Evolutionary conservation across 2,329 filamentous ascomycete genomes (phyloP).

Genomic region (Xylariomycetidae sp.): DNA sequence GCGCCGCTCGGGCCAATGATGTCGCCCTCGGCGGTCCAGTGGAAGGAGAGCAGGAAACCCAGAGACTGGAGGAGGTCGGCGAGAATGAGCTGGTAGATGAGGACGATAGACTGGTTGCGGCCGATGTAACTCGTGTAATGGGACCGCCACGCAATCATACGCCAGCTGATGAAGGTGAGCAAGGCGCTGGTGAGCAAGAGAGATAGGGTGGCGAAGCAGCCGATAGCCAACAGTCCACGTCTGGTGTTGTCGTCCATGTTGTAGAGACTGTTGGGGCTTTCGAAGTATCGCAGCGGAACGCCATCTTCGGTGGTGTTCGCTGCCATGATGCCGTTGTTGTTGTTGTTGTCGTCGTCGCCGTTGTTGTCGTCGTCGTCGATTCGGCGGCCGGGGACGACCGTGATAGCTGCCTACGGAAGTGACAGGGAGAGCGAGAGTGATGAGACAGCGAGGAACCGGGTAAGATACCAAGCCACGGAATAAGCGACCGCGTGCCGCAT

Average conservation of each 20-base stretch:
- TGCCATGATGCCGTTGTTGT: slow-evolving; percentile 17
- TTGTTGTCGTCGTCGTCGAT: too few relatives aligned
- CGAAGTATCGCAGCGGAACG: slow-evolving; percentile 12
- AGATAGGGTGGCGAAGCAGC: slow-evolving; percentile 39
- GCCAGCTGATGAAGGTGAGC: slow-evolving; percentile 37
- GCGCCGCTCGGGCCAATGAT: slow-evolving; percentile 38
- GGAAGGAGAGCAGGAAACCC: slow-evolving; percentile 43
- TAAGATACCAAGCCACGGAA: too few relatives aligned
- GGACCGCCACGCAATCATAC: slow-evolving; percentile 34
- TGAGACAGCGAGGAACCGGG: too few relatives aligned
- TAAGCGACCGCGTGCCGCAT: too few relatives aligned
- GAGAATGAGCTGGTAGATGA: slow-evolving; percentile 49
- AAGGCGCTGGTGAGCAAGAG: slow-evolving; percentile 36
- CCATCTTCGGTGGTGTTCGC: slow-evolving; percentile 11
- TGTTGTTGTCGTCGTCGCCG: slow-evolving; percentile 10
- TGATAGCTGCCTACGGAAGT: too few relatives aligned
- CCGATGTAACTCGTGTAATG: slow-evolving; percentile 24
- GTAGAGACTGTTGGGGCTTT: slow-evolving; percentile 15
- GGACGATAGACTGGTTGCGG: slow-evolving; percentile 45
- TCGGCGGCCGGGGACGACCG: too few relatives aligned
- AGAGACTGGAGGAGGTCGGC: slow-evolving; percentile 45
- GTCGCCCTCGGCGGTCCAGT: slow-evolving; percentile 40
- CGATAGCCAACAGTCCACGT: slow-evolving; percentile 36
- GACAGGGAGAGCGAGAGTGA: too few relatives aligned
- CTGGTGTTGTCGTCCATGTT: slow-evolving; percentile 11